Conservation (phyloP, 164 flowering plant species). For the Paratinospora sagittata region DNA sequence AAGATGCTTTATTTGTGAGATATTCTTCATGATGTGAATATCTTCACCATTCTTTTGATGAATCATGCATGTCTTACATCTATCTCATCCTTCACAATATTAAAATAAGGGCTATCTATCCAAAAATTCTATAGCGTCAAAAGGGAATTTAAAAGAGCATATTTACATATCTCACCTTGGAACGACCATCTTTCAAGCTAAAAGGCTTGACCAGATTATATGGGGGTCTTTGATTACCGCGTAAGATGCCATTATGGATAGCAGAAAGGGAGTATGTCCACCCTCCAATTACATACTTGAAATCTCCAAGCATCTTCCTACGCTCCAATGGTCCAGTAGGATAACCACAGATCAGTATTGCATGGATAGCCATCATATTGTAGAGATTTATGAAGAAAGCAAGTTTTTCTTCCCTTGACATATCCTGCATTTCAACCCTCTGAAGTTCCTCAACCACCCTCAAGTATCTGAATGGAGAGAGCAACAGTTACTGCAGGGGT, state of each 20-base stretch:
- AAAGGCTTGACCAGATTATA: slow-evolving; percentile 72
- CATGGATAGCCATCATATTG: slow-evolving; percentile 91
- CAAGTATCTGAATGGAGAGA: slow-evolving; percentile 46
- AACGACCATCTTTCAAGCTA: slow-evolving; percentile 49
- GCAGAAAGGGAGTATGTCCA: slow-evolving; percentile 71
- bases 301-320: slow-evolving; percentile 63
- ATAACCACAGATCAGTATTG: slow-evolving; percentile 55
- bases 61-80: neutral
- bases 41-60: neutral
- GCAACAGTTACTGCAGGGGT: neutral
- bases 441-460: slow-evolving; percentile 81
- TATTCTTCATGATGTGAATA: neutral
- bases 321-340: slow-evolving; percentile 65
- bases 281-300: slow-evolving; percentile 82
- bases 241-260: slow-evolving; percentile 71
- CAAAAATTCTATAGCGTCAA: no score
- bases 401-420: slow-evolving; percentile 75
- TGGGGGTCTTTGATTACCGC: slow-evolving; percentile 80
- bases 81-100: neutral
- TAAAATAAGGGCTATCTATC: neutral
- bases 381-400: slow-evolving; percentile 81
- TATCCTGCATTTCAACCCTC: slow-evolving; percentile 56
- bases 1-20: neutral
- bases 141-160: neutral
- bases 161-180: slow-evolving; percentile 35